Conservation (phyloP, 1,139 yeast species). For the Sugiyamaella pinicola region DNA sequence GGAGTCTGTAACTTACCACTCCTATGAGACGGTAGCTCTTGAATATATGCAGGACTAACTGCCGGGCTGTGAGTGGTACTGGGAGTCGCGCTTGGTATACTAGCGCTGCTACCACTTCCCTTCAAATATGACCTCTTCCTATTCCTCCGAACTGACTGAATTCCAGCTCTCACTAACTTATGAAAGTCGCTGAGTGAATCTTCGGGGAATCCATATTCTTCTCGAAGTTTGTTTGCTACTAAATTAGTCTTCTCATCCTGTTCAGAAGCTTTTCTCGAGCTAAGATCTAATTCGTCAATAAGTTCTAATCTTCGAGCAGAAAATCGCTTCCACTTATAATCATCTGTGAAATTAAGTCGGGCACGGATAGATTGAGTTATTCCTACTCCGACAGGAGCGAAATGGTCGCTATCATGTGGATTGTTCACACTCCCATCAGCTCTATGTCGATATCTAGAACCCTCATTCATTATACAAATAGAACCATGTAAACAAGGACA, state of each 20-base stretch:
- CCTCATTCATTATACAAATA: too few species aligned
- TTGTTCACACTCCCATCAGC: background rate
- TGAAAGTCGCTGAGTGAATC: slow-evolving; percentile 73
- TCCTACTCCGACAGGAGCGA: slow-evolving; percentile 23
- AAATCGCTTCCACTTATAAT: slow-evolving; percentile 82
- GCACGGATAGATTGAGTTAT: slow-evolving; percentile 72
- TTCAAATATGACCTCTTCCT: slow-evolving; percentile 51
- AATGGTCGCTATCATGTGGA: background rate
- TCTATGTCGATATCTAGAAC: too few species aligned
- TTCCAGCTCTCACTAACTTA: slow-evolving; percentile 87
- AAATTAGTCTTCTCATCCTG: slow-evolving; percentile 78
- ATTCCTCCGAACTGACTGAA: slow-evolving; percentile 75
- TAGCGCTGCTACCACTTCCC: background rate
- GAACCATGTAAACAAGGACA: background rate
- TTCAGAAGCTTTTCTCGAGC: slow-evolving; percentile 84
- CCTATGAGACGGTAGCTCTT: background rate
- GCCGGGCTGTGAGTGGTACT: background rate
- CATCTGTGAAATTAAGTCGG: slow-evolving; percentile 75
- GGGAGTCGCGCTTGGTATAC: background rate
- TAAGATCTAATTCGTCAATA: slow-evolving; percentile 76
- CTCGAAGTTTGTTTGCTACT: slow-evolving; percentile 74
- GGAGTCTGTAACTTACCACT: background rate
- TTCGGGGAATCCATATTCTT: slow-evolving; percentile 71
- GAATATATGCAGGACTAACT: background rate
- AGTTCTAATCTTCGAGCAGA: slow-evolving; percentile 85